phyloP scores from a whole-genome alignment of 306 rosid species.

The Inga oerstediana region DNA sequence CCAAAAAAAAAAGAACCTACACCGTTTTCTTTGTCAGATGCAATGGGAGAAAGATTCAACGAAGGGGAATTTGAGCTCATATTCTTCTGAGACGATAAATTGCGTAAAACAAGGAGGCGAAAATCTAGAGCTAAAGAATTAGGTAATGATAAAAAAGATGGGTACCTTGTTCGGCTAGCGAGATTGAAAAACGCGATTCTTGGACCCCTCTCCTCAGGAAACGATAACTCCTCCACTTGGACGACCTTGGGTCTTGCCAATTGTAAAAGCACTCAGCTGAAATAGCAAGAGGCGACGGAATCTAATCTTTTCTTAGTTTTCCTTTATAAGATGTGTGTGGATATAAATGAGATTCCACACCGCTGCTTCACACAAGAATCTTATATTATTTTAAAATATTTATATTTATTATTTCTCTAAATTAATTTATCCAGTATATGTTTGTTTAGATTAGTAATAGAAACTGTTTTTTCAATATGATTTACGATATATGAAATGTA shows the following conservation, averaged over 20 bases:
- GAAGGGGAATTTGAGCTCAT: background rate
- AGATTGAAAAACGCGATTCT: constrained; percentile 24
- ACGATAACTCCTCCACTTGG: background rate
- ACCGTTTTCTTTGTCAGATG: constrained; percentile 8
- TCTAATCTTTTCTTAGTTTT: background rate
- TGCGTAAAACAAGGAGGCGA: background rate
- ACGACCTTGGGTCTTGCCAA: background rate
- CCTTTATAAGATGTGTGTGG: no score
- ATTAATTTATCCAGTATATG: no score
- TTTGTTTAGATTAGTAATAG: no score
- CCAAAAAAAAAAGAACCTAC: background rate
- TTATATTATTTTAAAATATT: no score
- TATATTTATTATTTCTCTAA: no score
- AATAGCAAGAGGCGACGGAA: background rate
- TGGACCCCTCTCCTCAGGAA: background rate
- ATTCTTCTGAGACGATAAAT: background rate
- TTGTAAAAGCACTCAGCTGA: background rate
- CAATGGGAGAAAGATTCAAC: background rate
- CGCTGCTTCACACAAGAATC: no score
- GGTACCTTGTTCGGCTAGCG: constrained; percentile 33
- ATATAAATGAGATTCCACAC: no score
- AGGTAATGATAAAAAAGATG: background rate
- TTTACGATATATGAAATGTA: no score
- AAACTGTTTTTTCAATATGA: no score
- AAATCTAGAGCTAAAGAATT: background rate